Conservation (phyloP, 352 stramenopile genomes). For the Elongisporangium prolatum region DNA sequence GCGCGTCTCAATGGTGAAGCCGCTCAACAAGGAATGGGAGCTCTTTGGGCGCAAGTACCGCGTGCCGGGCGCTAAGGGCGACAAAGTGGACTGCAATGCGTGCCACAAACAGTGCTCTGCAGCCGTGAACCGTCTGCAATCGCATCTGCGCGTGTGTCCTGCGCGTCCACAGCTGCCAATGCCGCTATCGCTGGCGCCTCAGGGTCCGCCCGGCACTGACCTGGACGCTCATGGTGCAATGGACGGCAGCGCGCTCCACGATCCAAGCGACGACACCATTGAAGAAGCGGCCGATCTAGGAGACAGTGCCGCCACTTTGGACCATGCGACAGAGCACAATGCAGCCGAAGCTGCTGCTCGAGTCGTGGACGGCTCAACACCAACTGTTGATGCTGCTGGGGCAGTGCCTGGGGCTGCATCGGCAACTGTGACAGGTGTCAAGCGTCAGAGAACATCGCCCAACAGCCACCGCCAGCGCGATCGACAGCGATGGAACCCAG, state of each 20-base stretch:
- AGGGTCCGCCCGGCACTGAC: background rate
- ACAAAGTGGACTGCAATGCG: slow-evolving; percentile 65
- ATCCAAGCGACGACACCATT: background rate
- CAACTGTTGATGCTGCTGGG: background rate
- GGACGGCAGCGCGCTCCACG: background rate
- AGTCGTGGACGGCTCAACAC: background rate
- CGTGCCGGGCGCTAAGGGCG: slow-evolving; percentile 40
- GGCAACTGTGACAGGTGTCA: slow-evolving; percentile 5
- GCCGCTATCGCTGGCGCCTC: slow-evolving; percentile 1
- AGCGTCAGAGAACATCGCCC: slow-evolving; percentile 18
- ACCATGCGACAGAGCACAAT: background rate
- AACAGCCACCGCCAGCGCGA: background rate
- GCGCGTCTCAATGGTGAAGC: slow-evolving; percentile 37
- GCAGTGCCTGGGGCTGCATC: background rate
- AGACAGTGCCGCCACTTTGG: background rate
- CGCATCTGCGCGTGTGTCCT: slow-evolving; percentile 52
- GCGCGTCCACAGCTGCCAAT: slow-evolving; percentile 18
- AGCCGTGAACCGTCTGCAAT: slow-evolving; percentile 57
- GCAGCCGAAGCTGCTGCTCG: background rate
- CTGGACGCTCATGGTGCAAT: background rate
- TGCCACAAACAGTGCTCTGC: slow-evolving; percentile 58
- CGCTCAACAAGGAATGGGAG: slow-evolving; percentile 64
- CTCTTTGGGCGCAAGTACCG: slow-evolving; percentile 59
- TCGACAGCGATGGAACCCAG: no score
- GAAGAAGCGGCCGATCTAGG: background rate